These are phyloP conservation scores for Talaromyces funiculosus DNA, from an alignment of 2,329 filamentous ascomycete genomes.

Conservation along the genomic window DNA sequence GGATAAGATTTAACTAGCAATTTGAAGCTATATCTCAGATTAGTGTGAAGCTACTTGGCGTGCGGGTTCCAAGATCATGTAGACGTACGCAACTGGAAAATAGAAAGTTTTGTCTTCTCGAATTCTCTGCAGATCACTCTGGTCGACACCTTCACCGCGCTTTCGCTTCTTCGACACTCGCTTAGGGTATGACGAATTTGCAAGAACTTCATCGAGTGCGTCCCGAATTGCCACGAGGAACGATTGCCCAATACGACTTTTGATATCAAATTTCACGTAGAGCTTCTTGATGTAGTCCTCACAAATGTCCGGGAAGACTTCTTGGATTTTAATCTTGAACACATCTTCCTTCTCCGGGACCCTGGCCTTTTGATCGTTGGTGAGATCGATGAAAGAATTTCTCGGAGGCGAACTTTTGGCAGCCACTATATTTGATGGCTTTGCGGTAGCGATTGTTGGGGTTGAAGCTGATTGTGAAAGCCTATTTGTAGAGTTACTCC, in stretches of 20 bases:
- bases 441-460: background rate
- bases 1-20: slow-evolving; percentile 32
- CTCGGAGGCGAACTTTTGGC: background rate
- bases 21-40: slow-evolving; percentile 19
- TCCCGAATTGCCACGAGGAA: slow-evolving; percentile 15
- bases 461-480: background rate
- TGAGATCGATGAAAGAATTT: background rate
- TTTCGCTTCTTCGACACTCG: slow-evolving; percentile 34
- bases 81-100: slow-evolving; percentile 20
- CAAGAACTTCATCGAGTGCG: slow-evolving; percentile 41
- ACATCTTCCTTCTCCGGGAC: background rate
- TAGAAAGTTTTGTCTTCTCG: slow-evolving; percentile 16
- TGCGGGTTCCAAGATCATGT: background rate
- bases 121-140: background rate
- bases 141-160: background rate
- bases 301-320: slow-evolving; percentile 46
- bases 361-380: background rate
- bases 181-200: slow-evolving; percentile 39
- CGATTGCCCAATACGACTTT: background rate
- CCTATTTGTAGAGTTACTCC: background rate
- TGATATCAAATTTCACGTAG: slow-evolving; percentile 22
- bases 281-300: slow-evolving; percentile 36
- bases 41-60: background rate
- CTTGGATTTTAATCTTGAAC: slow-evolving; percentile 26
- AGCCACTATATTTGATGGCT: background rate